These are phyloP conservation scores for Raddia guianensis DNA, from an alignment of 176 grass and related monocot genomes.

Conservation along the genomic window DNA sequence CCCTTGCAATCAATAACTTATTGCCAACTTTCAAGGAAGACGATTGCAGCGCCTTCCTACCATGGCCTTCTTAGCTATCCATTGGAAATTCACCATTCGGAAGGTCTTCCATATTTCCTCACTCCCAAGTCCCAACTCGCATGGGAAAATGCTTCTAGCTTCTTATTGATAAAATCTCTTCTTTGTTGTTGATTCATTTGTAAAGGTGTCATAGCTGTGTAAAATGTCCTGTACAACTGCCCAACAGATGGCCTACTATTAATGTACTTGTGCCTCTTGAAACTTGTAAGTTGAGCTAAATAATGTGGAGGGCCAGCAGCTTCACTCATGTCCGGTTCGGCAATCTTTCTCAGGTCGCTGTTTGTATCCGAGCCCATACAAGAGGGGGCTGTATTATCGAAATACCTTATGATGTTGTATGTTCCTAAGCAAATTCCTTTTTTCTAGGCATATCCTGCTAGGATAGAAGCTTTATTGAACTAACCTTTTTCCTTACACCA, in stretches of 20 bases:
- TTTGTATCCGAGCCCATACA: conserved; percentile 46
- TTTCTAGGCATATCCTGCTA: background rate
- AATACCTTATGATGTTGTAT: conserved; percentile 52
- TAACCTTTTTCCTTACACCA: conserved; percentile 14
- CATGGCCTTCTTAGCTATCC: conserved; percentile 40
- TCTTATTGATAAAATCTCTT: too few species aligned
- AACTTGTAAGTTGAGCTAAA: background rate
- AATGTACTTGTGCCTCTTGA: background rate
- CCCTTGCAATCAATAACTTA: background rate
- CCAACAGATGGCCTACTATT: background rate
- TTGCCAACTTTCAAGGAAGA: background rate
- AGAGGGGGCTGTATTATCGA: conserved; percentile 53
- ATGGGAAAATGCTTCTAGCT: background rate
- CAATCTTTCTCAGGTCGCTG: conserved; percentile 46
- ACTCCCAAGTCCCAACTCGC: too few species aligned
- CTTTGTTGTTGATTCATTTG: background rate
- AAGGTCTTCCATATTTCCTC: conserved; percentile 35
- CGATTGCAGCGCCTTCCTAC: conserved; percentile 39
- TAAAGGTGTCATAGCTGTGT: background rate
- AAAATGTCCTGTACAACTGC: background rate
- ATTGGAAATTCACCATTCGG: conserved; percentile 50
- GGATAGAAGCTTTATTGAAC: background rate
- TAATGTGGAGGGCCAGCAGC: background rate
- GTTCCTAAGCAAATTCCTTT: conserved; percentile 2
- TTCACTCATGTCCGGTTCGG: background rate